Base-by-base conservation (phyloP, 2,329 filamentous ascomycete genomes). In the Alternaria gaisen region DNA sequence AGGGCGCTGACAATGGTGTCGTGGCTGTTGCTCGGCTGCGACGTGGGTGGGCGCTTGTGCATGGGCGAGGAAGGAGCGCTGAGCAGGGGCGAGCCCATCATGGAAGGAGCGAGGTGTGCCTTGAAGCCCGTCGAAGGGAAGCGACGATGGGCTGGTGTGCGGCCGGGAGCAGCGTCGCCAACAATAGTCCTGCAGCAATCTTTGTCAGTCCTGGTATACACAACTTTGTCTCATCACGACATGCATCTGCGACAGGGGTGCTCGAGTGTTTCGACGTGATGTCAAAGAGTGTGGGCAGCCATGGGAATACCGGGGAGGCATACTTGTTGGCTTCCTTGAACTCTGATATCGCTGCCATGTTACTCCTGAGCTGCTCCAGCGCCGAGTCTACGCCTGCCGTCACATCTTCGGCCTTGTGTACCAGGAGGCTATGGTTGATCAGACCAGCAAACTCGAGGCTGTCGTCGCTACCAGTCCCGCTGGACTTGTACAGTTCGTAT, bases 271-370 rank as follows among this genome's bases (percentile, higher is more conserved):
- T 57, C 55, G 58, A 64, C 63, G 60, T 42, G 62, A 69, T 61
- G 59, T 53, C 61, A 70, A 58, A 64, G 61, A 63, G 53, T 28
- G 36, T 36, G 66, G 65, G 59, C 65, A 69, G 65, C 67, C 67
- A 69, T 56, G 61, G 65, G 66, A 59, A 67, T 46, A 72, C 70
- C 69, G 61, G 72, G 70, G 69, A 74, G 67, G 75, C 79, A 72
- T 77, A 82, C 80, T 85, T 85, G 73, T 86, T 87, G 38, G 86
- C 86, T 75, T 88, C 83, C 76, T 88, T 88, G 65, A 87, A 83
- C 70, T 87, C 82, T 70, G 87, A 82, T 53, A 86, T 83, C 22
- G 85, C 84, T 61, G 83, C 87, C 73, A 90, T 80, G 69, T 82
- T 88, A 72, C 82, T 86, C 75, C 88, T 84, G 55, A 90, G 80